Percentiles rank a stretch among this genome's conserved stretches.
These are phyloP conservation scores for Mediolabrus comicus DNA, from an alignment of 108 stramenopile species.

Conservation along the genomic window DNA sequence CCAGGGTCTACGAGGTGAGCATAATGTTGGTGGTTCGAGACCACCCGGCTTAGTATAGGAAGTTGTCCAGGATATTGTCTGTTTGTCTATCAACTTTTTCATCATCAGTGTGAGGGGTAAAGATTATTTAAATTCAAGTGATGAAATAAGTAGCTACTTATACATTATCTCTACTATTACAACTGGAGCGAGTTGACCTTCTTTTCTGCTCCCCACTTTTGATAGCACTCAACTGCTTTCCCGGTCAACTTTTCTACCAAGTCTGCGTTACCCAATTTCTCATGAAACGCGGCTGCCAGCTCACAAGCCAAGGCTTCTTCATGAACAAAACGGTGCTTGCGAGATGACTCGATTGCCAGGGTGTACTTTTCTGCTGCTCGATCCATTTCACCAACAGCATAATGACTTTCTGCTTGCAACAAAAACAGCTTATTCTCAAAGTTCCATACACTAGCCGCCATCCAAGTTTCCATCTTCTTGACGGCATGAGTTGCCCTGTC, in stretches of 20 bases:
- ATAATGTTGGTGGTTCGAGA: too few relatives aligned
- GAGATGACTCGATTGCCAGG: neutral
- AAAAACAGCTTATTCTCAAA: conserved; percentile 14
- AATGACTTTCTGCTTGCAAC: conserved; percentile 6
- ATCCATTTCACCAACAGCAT: conserved; percentile 1
- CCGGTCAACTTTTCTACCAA: neutral
- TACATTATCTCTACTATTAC: too few relatives aligned
- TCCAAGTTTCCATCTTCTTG: conserved; percentile 3
- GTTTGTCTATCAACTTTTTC: too few relatives aligned
- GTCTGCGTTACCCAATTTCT: neutral
- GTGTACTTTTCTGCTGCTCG: neutral
- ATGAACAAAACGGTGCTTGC: neutral
- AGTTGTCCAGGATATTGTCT: too few relatives aligned
- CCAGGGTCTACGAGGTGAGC: too few relatives aligned
- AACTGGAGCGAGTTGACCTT: neutral
- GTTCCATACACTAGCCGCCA: neutral
- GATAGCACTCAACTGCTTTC: neutral
- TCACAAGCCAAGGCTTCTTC: neutral
- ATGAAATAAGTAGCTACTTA: too few relatives aligned
- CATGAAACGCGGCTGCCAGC: neutral
- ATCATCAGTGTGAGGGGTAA: too few relatives aligned
- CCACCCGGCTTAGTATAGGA: too few relatives aligned
- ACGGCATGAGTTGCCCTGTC: conserved; percentile 1
- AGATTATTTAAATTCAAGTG: too few relatives aligned
- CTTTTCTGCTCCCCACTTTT: neutral